Percentiles rank a stretch among this genome's conserved stretches.
Conservation (phyloP, 768 basidiomycete genomes). For the Hemileccinum impolitum region DNA sequence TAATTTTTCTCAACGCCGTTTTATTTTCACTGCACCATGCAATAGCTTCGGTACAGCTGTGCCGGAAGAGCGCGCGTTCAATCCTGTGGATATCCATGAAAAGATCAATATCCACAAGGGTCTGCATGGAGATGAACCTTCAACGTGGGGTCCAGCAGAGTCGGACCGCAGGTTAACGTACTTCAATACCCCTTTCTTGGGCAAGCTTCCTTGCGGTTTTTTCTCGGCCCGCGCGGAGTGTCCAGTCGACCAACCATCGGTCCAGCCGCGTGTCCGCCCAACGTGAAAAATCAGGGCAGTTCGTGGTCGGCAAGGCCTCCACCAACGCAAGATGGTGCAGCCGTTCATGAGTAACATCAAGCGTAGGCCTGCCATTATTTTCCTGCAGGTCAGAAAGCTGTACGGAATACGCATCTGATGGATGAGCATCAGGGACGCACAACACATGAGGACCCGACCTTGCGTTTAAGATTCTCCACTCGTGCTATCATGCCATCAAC, state of each 20-base stretch:
- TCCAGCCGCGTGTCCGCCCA: constrained; percentile 83
- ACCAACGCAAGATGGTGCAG: constrained; percentile 65
- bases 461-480: constrained; percentile 81
- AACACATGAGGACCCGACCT: constrained; percentile 49
- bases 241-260: constrained; percentile 93
- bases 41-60: constrained; percentile 86
- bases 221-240: constrained; percentile 73
- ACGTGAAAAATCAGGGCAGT: constrained; percentile 56
- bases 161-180: constrained; percentile 35
- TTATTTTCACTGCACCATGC: constrained; percentile 98
- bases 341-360: constrained; percentile 72
- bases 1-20: constrained; percentile 85
- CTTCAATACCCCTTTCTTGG: constrained; percentile 75
- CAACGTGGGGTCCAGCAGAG: constrained; percentile 16
- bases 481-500: constrained; percentile 76
- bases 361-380: constrained; percentile 50
- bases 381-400: constrained; percentile 52
- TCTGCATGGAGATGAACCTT: constrained; percentile 41
- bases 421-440: constrained; percentile 8
- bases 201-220: constrained; percentile 76
- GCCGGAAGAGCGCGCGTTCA: constrained; percentile 68
- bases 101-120: constrained; percentile 85
- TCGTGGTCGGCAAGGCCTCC: constrained; percentile 52
- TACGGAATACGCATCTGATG: constrained; percentile 13
- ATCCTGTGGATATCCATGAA: constrained; percentile 88